Conservation (phyloP, 2,329 filamentous ascomycete genomes). For the Alternaria infectoria region DNA sequence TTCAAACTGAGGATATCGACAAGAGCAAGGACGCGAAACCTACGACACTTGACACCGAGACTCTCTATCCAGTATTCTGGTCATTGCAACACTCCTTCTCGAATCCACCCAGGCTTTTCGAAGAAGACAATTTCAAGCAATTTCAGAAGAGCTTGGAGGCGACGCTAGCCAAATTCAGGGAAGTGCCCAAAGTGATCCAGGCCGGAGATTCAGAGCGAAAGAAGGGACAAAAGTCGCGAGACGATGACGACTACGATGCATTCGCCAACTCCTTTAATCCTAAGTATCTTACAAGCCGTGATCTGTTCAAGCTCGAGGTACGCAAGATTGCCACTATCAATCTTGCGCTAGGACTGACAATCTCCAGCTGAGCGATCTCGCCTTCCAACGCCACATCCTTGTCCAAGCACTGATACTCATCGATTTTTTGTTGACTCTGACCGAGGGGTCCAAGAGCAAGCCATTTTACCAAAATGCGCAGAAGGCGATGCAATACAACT, state of each 20-base stretch:
- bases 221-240: constrained; percentile 63
- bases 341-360: constrained; percentile 35
- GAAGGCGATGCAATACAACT: constrained; percentile 84
- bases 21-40: constrained; percentile 57
- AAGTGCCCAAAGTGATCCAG: constrained; percentile 70
- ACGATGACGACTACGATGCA: constrained; percentile 66
- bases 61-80: constrained; percentile 93
- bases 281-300: constrained; percentile 96
- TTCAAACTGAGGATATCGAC: constrained; percentile 54
- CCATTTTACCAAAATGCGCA: constrained; percentile 74
- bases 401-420: constrained; percentile 94
- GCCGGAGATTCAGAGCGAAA: constrained; percentile 72
- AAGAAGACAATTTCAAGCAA: constrained; percentile 67
- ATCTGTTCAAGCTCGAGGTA: constrained; percentile 94
- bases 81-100: constrained; percentile 90
- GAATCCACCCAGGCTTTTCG: constrained; percentile 83
- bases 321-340: constrained; percentile 30
- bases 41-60: constrained; percentile 65
- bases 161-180: constrained; percentile 77
- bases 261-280: constrained; percentile 84
- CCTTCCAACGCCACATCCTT: constrained; percentile 90
- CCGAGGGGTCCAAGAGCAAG: constrained; percentile 80
- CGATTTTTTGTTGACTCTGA: constrained; percentile 93
- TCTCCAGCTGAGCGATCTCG: constrained; percentile 82
- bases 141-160: constrained; percentile 69